Percentiles rank a stretch among this genome's conserved stretches.
Conservation (phyloP, 75 land plant genomes). For the Pinus tabuliformis region DNA sequence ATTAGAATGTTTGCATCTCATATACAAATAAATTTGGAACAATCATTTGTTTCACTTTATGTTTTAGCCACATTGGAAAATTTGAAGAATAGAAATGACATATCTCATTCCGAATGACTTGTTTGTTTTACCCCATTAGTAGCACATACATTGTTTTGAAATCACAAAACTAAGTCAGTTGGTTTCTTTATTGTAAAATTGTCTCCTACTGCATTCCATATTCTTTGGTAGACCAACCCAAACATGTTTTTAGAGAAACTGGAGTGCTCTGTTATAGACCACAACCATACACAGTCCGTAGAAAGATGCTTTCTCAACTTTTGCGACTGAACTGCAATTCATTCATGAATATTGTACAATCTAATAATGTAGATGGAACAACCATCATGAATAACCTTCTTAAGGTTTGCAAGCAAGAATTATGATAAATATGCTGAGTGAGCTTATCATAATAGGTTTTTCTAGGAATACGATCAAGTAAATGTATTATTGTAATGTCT, state of each 20-base stretch:
- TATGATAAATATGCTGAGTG: no score
- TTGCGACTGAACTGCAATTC: constrained; percentile 50
- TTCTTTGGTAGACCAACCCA: constrained; percentile 27
- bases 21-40: no score
- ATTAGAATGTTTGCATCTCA: no score
- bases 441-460: no score
- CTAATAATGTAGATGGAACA: constrained; percentile 55
- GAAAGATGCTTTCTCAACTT: constrained; percentile 51
- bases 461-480: background rate
- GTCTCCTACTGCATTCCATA: constrained; percentile 16
- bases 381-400: constrained; percentile 64
- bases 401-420: constrained; percentile 32
- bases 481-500: background rate
- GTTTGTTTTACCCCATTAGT: background rate
- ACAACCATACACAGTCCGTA: constrained; percentile 65
- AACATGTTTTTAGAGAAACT: constrained; percentile 63
- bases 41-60: no score
- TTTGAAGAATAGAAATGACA: background rate
- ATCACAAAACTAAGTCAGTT: background rate
- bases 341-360: constrained; percentile 51
- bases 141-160: background rate
- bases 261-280: constrained; percentile 72
- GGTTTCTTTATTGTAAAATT: background rate
- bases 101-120: background rate
- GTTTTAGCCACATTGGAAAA: no score